A percentile compares a stretch with the other conserved stretches of the same genome.
phyloP scores from a whole-genome alignment of 148 eudicot species.

The Chenopodium berlandieri region DNA sequence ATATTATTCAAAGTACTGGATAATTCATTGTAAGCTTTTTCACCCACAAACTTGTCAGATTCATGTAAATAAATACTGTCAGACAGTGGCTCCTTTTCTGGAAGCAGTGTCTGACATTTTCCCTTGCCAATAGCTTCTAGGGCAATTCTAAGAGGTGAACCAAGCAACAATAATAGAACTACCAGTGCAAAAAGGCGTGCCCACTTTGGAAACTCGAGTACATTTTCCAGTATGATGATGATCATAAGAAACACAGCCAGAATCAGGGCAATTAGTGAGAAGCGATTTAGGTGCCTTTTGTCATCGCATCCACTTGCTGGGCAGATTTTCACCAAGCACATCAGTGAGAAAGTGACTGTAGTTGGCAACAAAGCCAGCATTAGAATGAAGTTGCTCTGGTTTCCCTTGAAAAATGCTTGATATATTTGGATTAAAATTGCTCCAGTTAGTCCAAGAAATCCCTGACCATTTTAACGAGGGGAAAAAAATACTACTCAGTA shows the following conservation, averaged over 20 bases:
- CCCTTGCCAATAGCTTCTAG: constrained; percentile 44
- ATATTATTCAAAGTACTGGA: constrained; percentile 12
- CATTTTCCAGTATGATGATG: constrained; percentile 50
- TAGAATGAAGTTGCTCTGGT: constrained; percentile 52
- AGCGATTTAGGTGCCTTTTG: constrained; percentile 52
- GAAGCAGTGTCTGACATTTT: constrained; percentile 14
- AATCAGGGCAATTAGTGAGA: constrained; percentile 52
- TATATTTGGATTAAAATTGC: constrained; percentile 73
- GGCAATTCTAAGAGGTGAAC: constrained; percentile 48
- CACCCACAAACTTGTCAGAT: constrained; percentile 7
- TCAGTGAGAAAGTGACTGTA: constrained; percentile 42
- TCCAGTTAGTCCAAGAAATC: constrained; percentile 82
- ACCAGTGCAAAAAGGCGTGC: constrained; percentile 32
- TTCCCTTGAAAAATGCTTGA: constrained; percentile 47
- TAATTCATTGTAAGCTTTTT: constrained; percentile 10
- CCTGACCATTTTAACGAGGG: constrained; percentile 41
- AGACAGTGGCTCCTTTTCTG: constrained; percentile 24
- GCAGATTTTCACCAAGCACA: constrained; percentile 52
- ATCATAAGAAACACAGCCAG: constrained; percentile 59
- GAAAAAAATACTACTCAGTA: constrained; percentile 18
- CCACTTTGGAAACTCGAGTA: constrained; percentile 44
- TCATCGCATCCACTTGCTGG: constrained; percentile 34
- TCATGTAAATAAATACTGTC: neutral
- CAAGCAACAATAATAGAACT: constrained; percentile 47
- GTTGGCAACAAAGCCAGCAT: constrained; percentile 75